Percentiles rank a stretch among this genome's conserved stretches.
These are phyloP conservation scores for Thozetella sp. DNA, from an alignment of 495 filamentous ascomycete species.

Conservation along the genomic window DNA sequence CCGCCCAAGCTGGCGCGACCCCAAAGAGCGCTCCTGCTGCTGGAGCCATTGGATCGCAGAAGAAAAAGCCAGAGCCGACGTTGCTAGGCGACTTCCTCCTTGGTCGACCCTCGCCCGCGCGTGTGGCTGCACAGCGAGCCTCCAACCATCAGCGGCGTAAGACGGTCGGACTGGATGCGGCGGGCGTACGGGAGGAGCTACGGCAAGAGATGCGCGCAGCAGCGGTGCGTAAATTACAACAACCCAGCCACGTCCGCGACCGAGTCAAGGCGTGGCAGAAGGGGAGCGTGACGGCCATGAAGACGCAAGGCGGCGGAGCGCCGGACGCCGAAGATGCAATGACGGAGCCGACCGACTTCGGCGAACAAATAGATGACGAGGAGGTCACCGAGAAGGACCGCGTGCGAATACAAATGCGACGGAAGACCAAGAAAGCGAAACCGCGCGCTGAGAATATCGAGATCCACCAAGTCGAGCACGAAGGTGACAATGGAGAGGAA, in stretches of 20 bases:
- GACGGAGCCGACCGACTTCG: slow-evolving; percentile 44
- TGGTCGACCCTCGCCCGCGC: slow-evolving; percentile 48
- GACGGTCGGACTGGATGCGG: slow-evolving; percentile 37
- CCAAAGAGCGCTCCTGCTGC: slow-evolving; percentile 42
- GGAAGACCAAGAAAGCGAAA: slow-evolving; percentile 32
- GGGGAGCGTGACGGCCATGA: slow-evolving; percentile 58
- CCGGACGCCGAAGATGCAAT: slow-evolving; percentile 37
- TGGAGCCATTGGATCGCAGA: slow-evolving; percentile 20
- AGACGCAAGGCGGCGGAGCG: slow-evolving; percentile 26
- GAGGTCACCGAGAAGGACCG: slow-evolving; percentile 53
- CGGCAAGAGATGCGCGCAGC: slow-evolving; percentile 52
- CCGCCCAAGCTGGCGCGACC: slow-evolving; percentile 21
- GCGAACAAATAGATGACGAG: slow-evolving; percentile 40
- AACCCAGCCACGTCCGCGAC: slow-evolving; percentile 59
- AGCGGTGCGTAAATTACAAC: slow-evolving; percentile 44
- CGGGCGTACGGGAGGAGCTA: slow-evolving; percentile 34
- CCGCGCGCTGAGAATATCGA: slow-evolving; percentile 19
- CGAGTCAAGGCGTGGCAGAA: slow-evolving; percentile 80
- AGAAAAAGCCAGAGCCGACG: slow-evolving; percentile 44
- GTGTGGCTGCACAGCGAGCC: slow-evolving; percentile 38
- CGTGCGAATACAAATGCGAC: slow-evolving; percentile 44
- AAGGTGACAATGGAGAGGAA: slow-evolving; percentile 19
- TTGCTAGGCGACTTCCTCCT: slow-evolving; percentile 55
- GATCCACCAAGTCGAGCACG: slow-evolving; percentile 18
- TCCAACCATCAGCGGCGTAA: slow-evolving; percentile 37